Evolutionary conservation across 495 filamentous ascomycete species (phyloP).

Genomic region (Hypoxylon perforatum): DNA sequence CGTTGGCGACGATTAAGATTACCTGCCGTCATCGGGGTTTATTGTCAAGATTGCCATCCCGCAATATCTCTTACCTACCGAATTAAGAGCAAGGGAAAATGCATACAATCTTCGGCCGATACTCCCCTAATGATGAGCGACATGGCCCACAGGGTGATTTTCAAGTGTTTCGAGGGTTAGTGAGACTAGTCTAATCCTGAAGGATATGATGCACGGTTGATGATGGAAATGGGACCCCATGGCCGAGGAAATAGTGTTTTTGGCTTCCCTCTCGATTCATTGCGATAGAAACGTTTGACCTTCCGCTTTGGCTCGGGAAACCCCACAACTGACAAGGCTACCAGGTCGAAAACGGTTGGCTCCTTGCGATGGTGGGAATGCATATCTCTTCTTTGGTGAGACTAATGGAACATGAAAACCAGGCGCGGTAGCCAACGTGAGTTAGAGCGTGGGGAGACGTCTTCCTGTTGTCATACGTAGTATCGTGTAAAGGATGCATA

Average conservation of each 20-base stretch:
- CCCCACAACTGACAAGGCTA: slow-evolving; percentile 37
- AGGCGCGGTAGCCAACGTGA: slow-evolving; percentile 17
- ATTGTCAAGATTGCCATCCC: slow-evolving; percentile 10
- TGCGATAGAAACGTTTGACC: slow-evolving; percentile 34
- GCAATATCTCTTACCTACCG: slow-evolving; percentile 16
- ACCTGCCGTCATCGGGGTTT: slow-evolving; percentile 10
- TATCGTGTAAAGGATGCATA: slow-evolving; percentile 8
- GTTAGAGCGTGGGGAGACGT: slow-evolving; percentile 10
- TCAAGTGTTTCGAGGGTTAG: slow-evolving; percentile 10
- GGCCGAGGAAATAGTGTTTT: slow-evolving; percentile 11
- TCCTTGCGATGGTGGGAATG: slow-evolving; percentile 28
- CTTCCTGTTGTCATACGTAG: slow-evolving; percentile 30
- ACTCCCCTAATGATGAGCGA: slow-evolving; percentile 7
- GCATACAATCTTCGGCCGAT: slow-evolving; percentile 1
- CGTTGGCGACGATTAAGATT: slow-evolving; percentile 1
- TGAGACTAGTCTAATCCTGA: slow-evolving; percentile 5
- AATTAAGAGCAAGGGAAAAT: neutral
- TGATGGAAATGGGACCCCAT: slow-evolving; percentile 26
- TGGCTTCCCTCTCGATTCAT: slow-evolving; percentile 14
- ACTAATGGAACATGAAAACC: slow-evolving; percentile 33
- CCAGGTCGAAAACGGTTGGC: slow-evolving; percentile 17
- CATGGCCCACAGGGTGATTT: slow-evolving; percentile 12
- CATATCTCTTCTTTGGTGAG: slow-evolving; percentile 8
- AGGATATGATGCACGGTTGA: slow-evolving; percentile 27
- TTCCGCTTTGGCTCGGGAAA: slow-evolving; percentile 41